Conservation (phyloP, 163 green algal genomes). For the Scenedesmus sp. region DNA sequence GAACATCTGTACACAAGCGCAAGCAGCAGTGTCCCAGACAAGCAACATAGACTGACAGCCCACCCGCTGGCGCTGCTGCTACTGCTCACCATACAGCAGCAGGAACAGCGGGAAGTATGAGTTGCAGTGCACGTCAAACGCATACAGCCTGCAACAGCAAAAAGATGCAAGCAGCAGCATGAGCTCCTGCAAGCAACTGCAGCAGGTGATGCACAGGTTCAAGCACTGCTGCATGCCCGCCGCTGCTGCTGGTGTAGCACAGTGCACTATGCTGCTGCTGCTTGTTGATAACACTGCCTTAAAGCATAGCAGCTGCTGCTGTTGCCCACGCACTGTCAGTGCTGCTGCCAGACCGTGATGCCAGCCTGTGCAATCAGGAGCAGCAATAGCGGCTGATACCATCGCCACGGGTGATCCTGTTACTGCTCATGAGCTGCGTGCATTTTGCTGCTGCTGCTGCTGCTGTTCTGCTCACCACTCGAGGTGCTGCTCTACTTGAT, state of each 20-base stretch:
- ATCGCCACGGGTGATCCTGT: neutral
- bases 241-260: too few relatives aligned
- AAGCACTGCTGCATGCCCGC: neutral
- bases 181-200: neutral
- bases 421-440: neutral
- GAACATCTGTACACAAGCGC: neutral
- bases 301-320: neutral
- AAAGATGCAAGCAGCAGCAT: neutral
- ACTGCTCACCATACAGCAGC: constrained; percentile 81
- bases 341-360: neutral
- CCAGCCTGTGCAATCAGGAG: neutral
- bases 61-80: neutral
- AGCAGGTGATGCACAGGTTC: neutral
- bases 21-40: neutral
- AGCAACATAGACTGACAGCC: neutral
- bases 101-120: constrained; percentile 96
- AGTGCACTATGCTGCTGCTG: neutral
- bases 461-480: constrained; percentile 81
- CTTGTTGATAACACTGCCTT: neutral
- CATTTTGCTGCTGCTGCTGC: neutral
- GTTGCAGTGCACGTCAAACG: constrained; percentile 99
- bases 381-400: neutral
- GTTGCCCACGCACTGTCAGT: neutral
- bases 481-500: constrained; percentile 89
- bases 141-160: constrained; percentile 89